phyloP scores from a whole-genome alignment of 2,329 filamentous ascomycete species.

The Ascomycota sp. region DNA sequence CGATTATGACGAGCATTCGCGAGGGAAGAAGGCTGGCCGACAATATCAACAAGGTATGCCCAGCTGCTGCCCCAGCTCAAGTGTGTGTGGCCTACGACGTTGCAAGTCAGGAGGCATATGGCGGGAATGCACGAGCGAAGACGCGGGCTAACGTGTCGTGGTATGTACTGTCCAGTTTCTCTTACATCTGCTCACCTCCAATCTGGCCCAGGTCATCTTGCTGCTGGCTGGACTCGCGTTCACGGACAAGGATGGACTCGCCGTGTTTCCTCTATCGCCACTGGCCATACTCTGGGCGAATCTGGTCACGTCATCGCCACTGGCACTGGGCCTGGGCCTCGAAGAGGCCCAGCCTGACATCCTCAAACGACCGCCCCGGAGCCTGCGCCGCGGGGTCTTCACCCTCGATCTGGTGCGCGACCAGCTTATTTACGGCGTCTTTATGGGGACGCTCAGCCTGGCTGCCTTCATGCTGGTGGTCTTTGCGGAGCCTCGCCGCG shows the following conservation, averaged over 20 bases:
- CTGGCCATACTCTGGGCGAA: constrained; percentile 60
- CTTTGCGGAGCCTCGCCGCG: constrained; percentile 23
- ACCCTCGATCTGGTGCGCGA: constrained; percentile 41
- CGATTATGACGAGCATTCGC: constrained; percentile 49
- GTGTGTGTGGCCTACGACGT: too few species aligned
- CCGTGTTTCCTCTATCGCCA: constrained; percentile 48
- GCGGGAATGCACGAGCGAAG: too few species aligned
- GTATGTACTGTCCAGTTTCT: constrained; percentile 24
- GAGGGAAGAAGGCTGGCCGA: constrained; percentile 48
- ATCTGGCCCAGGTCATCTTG: constrained; percentile 46
- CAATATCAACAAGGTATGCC: constrained; percentile 46
- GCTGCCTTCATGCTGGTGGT: constrained; percentile 36
- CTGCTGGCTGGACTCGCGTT: constrained; percentile 48
- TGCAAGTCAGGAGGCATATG: too few species aligned
- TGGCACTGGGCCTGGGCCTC: constrained; percentile 49
- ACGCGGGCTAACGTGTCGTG: too few species aligned
- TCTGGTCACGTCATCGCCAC: constrained; percentile 47
- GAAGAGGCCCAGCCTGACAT: constrained; percentile 48
- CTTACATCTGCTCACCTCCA: constrained; percentile 44
- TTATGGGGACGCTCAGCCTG: constrained; percentile 39
- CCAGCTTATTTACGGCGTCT: constrained; percentile 42
- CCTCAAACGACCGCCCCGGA: constrained; percentile 40
- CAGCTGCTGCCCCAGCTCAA: too few species aligned
- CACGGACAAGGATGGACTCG: constrained; percentile 33
- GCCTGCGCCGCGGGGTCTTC: constrained; percentile 36